Conservation (phyloP, 352 stramenopile species). For the Phytopythium litorale region DNA sequence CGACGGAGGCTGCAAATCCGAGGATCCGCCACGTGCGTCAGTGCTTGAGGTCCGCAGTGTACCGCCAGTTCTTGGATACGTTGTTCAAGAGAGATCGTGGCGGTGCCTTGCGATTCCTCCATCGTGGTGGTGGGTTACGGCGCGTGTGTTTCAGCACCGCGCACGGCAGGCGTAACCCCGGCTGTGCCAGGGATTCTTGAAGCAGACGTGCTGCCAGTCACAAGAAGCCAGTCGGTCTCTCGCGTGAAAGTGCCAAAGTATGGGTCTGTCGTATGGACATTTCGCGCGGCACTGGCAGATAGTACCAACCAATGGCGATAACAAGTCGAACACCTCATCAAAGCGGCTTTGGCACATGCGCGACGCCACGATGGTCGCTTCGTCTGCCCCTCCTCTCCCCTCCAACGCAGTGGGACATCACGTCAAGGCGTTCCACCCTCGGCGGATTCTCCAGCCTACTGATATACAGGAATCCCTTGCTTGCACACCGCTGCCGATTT, state of each 20-base stretch:
- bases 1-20: neutral
- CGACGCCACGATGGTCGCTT: neutral
- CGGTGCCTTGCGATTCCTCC: neutral
- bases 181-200: conserved; percentile 3
- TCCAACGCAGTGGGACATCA: too few species aligned
- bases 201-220: neutral
- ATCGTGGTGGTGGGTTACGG: neutral
- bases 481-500: too few species aligned
- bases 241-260: too few species aligned
- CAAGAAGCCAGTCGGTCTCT: neutral
- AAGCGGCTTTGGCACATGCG: neutral
- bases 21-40: neutral
- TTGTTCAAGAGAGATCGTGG: neutral
- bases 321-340: conserved; percentile 1
- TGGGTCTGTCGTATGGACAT: neutral
- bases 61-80: neutral
- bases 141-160: neutral
- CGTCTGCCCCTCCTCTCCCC: neutral
- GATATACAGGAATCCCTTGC: too few species aligned
- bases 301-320: neutral
- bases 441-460: too few species aligned
- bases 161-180: neutral
- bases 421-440: too few species aligned
- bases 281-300: neutral
- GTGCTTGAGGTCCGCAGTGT: neutral